Evolutionary conservation across 192 early-diverging fungal genomes (phyloP).

Genomic region (Gigaspora rosea): DNA sequence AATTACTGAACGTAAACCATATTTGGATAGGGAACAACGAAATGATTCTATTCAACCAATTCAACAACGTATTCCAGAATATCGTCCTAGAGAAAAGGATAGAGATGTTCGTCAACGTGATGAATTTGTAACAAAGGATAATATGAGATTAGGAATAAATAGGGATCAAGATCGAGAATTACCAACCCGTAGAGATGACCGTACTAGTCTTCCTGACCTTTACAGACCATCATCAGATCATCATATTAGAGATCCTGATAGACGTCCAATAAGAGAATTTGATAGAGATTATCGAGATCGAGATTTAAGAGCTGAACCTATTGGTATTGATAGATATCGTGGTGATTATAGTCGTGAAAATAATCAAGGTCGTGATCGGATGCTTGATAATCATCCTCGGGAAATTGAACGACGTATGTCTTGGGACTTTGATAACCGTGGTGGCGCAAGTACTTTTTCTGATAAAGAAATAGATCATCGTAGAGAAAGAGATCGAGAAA

Average conservation of each 20-base stretch:
- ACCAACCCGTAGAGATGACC: background rate
- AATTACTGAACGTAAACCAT: constrained; percentile 2
- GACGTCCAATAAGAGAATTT: constrained; percentile 14
- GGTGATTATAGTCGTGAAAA: constrained; percentile 5
- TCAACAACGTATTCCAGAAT: constrained; percentile 14
- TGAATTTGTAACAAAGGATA: constrained; percentile 9
- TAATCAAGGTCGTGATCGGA: constrained; percentile 3
- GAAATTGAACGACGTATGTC: background rate
- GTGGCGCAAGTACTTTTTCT: background rate
- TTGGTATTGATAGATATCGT: background rate
- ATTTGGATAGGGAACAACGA: constrained; percentile 16
- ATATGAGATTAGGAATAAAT: background rate
- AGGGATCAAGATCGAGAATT: constrained; percentile 1
- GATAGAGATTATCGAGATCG: constrained; percentile 20
- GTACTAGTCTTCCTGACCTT: constrained; percentile 12
- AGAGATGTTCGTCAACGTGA: constrained; percentile 3
- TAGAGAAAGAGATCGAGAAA: background rate
- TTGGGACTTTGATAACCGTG: background rate
- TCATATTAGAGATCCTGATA: constrained; percentile 26
- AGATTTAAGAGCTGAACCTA: background rate
- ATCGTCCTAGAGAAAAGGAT: constrained; percentile 7
- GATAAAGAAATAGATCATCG: background rate
- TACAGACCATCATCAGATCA: constrained; percentile 13
- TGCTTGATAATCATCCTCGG: background rate
- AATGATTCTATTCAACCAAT: background rate